Base-by-base conservation (phyloP, 176 grass and related monocot species). In the Puccinellia tenuiflora region DNA sequence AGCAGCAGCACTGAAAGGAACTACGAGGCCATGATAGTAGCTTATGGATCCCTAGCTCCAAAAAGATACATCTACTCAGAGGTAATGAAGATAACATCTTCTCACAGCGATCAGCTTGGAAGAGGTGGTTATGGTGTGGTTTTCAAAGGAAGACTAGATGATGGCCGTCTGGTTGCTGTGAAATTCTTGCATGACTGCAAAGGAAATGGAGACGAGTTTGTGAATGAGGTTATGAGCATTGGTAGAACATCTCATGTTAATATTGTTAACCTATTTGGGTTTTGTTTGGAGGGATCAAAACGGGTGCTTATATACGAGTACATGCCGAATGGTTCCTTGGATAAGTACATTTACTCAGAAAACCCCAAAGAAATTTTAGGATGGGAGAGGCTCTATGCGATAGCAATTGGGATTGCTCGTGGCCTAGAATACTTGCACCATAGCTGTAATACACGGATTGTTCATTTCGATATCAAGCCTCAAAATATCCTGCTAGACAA, bases 391-490 rank as follows among this genome's bases (percentile, higher is more conserved):
- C 51, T 90, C 5, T 84, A 86, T 2, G 12, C 60, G 4, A 88
- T 92, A 42, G 86, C 90, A 3, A 50, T 86, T 0, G 79, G 90
- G 0, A 81, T 88, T 20, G 89, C 85, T 5, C 82, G 89, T 25
- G 89, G 89, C 1, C 56, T 91, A 5, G 85, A 91, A 20, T 91
- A 91, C 33, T 64, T 91, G 51, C 89, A 91, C 43, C 77, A n/a
- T 15, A 47, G 83, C 0, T 90, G 88, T 51, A 90, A 46, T 64
- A 92, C 86, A 2, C 64, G 80, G 17, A 92, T 88, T 5, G 72
- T 92, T 7, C 90, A 92, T 83, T 92, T 92, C 0, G 90, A 88
- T 63, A 92, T 92, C 51, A 92, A 92, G 10, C 90, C 90, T 53
- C 86, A 92, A 11, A 92, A 92, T 46, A 88, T 92, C 35, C 76